These are phyloP conservation scores for Ophiostoma australiae DNA, from an alignment of 2,329 filamentous ascomycete genomes.

Conservation along the genomic window DNA sequence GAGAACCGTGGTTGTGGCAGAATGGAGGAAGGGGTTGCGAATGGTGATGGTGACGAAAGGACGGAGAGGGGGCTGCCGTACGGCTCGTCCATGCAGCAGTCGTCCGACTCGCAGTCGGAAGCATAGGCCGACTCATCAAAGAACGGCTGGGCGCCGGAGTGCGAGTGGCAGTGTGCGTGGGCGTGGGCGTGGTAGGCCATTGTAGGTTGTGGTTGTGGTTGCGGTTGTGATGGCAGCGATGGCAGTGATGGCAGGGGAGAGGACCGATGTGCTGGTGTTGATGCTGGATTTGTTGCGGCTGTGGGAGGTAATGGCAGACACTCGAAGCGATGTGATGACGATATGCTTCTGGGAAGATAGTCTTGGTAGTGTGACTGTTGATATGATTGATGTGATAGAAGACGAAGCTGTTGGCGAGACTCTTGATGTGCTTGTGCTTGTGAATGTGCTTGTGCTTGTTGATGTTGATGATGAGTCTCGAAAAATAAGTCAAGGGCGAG, in stretches of 20 bases:
- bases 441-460: background rate
- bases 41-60: background rate
- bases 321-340: background rate
- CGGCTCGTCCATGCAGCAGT: background rate
- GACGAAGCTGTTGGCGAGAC: background rate
- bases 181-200: slow-evolving; percentile 15
- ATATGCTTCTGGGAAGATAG: background rate
- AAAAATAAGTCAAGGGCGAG: slow-evolving; percentile 18
- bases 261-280: background rate
- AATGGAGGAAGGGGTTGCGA: background rate
- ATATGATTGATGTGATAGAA: background rate
- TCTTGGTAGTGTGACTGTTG: background rate
- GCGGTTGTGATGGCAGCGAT: background rate
- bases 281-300: background rate
- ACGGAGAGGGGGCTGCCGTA: slow-evolving; percentile 6
- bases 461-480: slow-evolving; percentile 4
- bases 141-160: background rate
- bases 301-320: background rate
- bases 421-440: background rate
- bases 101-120: slow-evolving; percentile 11
- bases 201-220: background rate
- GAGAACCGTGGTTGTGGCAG: slow-evolving; percentile 18
- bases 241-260: background rate
- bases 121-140: slow-evolving; percentile 17
- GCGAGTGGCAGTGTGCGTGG: slow-evolving; percentile 5